These are phyloP conservation scores for Solanum pennellii DNA, from an alignment of 257 asterid genomes.

Conservation along the genomic window DNA sequence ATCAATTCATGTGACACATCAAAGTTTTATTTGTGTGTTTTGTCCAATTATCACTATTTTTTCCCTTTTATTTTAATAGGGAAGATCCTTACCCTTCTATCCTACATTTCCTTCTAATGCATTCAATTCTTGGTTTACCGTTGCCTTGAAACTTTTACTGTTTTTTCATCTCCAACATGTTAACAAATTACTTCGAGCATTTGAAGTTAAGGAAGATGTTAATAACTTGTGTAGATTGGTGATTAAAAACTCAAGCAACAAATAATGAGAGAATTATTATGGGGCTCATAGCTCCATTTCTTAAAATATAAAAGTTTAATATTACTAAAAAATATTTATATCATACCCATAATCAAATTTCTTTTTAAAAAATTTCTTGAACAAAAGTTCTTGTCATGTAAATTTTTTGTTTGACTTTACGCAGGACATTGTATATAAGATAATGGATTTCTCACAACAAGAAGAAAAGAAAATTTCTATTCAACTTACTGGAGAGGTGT, in stretches of 20 bases:
- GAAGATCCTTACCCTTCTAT: not conserved
- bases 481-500: not conserved
- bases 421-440: not conserved
- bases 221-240: not conserved
- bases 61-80: not conserved
- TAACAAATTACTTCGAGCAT: not conserved
- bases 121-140: not conserved
- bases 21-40: not conserved
- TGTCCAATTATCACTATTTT: not conserved
- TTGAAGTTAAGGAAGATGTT: not conserved
- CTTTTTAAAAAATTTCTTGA: not conserved
- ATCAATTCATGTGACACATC: not conserved
- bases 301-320: too few relatives aligned
- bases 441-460: not conserved
- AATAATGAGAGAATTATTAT: not conserved
- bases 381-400: not conserved
- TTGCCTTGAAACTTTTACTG: not conserved
- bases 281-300: not conserved
- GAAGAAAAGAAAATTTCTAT: not conserved
- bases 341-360: not conserved
- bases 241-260: not conserved
- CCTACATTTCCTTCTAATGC: not conserved
- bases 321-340: too few relatives aligned
- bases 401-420: not conserved
- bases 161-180: not conserved